Base-by-base conservation (phyloP, 352 stramenopile genomes). In the Phytophthora pluvialis region DNA sequence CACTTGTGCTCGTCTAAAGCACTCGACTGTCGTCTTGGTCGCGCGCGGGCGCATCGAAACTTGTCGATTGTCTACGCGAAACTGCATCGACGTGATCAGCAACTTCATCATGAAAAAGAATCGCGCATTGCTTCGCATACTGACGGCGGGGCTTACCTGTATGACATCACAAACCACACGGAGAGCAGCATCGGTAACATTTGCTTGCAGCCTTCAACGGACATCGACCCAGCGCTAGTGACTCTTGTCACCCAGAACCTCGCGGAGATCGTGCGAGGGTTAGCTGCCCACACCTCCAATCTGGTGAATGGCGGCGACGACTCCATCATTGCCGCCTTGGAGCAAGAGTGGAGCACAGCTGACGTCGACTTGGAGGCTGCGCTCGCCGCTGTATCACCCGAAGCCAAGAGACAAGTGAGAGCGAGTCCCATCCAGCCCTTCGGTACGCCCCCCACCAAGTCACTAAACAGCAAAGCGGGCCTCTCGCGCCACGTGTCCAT, bases 1-100 rank as follows among this genome's bases (percentile, higher is more conserved):
- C 55, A 61, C 9, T 58, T 84, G 8, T 81, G 50, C 18, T 55
- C 48, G 26, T 74, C 75, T 9, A 62, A 60, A 15, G 40, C 59
- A 10, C 21, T 89, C 7, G 68, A 87, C 35, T 92, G 81, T 39
- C 67, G 79, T 0, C 50, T 89, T 8, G 86, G 84, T 0, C 75
- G 79, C 5, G 72, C 77, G 4, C 72, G 86, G 13, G 86, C 86
- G 32, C 84, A 95, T 44, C 70, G 73, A 1, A 95, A 95, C 46
- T 64, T 95, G 43, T 72, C 86, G 6, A 67, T 92, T 8, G 70
- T 93, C 18, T 90, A 84, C 45, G 78, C 64, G 3, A 88, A 80
- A 32, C 67, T 93, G 38, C 65, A 78, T 48, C 80, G 77, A 21
- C 58, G 69, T 16, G 60, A 75, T 28, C 67, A 80, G 25, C 65